These are phyloP conservation scores for Oehlia diaphana DNA, from an alignment of 192 early-diverging fungal genomes.

Conservation along the genomic window DNA sequence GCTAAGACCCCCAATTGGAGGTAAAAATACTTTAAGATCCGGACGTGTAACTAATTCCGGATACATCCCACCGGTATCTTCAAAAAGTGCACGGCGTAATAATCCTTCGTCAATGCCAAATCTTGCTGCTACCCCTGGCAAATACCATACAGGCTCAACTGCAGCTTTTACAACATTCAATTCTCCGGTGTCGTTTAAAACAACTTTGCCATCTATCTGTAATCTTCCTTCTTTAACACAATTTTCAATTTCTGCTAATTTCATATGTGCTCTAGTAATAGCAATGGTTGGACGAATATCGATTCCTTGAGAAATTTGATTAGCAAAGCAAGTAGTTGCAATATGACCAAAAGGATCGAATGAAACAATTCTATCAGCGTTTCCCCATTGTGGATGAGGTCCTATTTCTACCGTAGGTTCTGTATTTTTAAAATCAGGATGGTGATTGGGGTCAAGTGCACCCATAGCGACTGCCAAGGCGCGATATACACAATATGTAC, in stretches of 20 bases:
- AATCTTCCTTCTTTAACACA: constrained; percentile 62
- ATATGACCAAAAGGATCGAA: constrained; percentile 92
- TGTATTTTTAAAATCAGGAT: constrained; percentile 84
- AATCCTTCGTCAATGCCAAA: constrained; percentile 84
- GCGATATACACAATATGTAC: constrained; percentile 89
- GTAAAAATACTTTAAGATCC: constrained; percentile 91
- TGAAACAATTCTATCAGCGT: constrained; percentile 88
- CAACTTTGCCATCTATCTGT: constrained; percentile 78
- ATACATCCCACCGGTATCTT: constrained; percentile 95
- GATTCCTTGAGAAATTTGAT: constrained; percentile 64
- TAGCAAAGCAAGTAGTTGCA: constrained; percentile 59
- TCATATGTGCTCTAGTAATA: constrained; percentile 95
- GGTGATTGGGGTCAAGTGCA: constrained; percentile 76
- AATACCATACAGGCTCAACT: constrained; percentile 92
- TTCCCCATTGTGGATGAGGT: constrained; percentile 77
- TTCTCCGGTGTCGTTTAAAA: constrained; percentile 76
- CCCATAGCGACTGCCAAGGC: constrained; percentile 90
- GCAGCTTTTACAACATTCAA: constrained; percentile 90
- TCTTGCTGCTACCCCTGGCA: constrained; percentile 88
- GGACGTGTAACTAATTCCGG: constrained; percentile 92
- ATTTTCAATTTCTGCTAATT: constrained; percentile 85
- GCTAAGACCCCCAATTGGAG: constrained; percentile 90
- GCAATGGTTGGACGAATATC: constrained; percentile 92
- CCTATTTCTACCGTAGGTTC: constrained; percentile 82
- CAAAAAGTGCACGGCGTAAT: constrained; percentile 82